Conservation (phyloP, 164 flowering plant species). For the Piper betle region DNA sequence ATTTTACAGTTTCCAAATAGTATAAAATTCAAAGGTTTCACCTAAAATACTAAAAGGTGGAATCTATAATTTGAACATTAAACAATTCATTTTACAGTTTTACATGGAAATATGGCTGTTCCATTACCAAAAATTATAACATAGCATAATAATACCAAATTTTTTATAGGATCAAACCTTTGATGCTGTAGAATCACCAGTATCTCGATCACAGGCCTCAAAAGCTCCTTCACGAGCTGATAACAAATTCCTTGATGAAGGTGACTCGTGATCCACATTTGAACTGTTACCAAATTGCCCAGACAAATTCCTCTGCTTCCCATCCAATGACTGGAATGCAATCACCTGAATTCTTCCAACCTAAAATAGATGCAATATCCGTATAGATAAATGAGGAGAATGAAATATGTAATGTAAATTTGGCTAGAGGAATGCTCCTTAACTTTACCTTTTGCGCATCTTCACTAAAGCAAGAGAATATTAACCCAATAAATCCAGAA, state of each 20-base stretch:
- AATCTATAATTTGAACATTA: background rate
- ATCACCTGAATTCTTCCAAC: constrained; percentile 95
- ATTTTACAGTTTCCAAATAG: too few species aligned
- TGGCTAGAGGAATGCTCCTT: too few species aligned
- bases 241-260: constrained; percentile 43
- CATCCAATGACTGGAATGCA: constrained; percentile 95
- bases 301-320: constrained; percentile 46
- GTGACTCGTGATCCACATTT: constrained; percentile 56
- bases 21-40: too few species aligned
- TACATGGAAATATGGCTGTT: background rate
- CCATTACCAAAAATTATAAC: background rate
- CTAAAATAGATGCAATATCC: constrained; percentile 22
- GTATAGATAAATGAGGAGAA: too few species aligned
- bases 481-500: constrained; percentile 92
- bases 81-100: too few species aligned
- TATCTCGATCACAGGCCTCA: constrained; percentile 46
- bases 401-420: too few species aligned
- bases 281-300: constrained; percentile 24
- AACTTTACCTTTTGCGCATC: constrained; percentile 67
- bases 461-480: constrained; percentile 97
- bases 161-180: background rate
- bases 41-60: background rate
- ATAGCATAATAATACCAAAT: background rate
- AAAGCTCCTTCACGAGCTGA: constrained; percentile 27
- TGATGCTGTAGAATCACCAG: constrained; percentile 47